Base-by-base conservation (phyloP, 179 eudicot species). In the Silene noctiflora region DNA sequence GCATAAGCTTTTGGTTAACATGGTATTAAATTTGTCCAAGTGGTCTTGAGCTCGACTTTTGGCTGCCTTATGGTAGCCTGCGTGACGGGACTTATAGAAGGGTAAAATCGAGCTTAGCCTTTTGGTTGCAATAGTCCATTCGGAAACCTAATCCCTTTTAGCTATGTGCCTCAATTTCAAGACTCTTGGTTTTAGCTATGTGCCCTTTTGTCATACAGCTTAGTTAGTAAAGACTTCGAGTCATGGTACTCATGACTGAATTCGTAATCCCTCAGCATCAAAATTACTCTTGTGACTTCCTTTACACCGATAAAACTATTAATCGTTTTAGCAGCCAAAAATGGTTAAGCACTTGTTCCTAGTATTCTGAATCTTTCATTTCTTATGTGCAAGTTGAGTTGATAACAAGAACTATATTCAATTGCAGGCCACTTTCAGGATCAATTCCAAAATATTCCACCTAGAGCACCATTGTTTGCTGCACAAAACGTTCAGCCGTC, bases 401-500 rank as follows among this genome's bases (percentile, higher is more conserved):
- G 14, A 39, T 71, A 64, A 16, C 60, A 77, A 17, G n/a, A 59
- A 8, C n/a, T 55, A 20, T 80, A 48, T 46, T 48, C 46, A 14
- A 66, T 55, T 81, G 14, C 27, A 58, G 72, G 79, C 66, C 61
- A 48, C 58, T 46, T 42, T 66, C 35, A 44, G 68, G 63, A 44
- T 75, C 35, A 39, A 24, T 78, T 78, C 25, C 60, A 11, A 10
- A 74, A 70, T 56, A 78, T 72, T 78, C 77, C 61, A 82, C 84
- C 84, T 82, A 78, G 71, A 82, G 63, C 84, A 75, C 82, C 76
- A 82, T 55, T 82, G 58, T 35, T 78, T 78, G 73, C 73, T 78
- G 74, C 39, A 33, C 39, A 69, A 24, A 65, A 55, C 27, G 24
- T 72, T 76, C 64, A 25, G 68, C 19, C 55, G 80, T 75, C 80